phyloP scores from a whole-genome alignment of 129 eudicot species.

The Flaveria trinervia region DNA sequence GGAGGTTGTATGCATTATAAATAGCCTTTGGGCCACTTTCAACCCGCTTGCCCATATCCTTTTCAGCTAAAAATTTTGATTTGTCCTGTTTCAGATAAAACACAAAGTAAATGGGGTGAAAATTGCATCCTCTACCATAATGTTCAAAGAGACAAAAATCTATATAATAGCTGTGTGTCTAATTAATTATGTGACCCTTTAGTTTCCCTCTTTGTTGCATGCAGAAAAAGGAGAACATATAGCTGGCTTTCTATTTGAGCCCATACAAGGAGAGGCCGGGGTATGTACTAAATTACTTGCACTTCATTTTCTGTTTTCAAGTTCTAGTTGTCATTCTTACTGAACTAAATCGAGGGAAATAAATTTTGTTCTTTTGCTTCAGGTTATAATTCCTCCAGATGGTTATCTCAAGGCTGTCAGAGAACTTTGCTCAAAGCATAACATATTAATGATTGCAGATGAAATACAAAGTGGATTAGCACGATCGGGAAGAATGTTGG shows the following conservation, averaged over 20 bases:
- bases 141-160: neutral
- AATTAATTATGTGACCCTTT: neutral
- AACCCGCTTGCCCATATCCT: neutral
- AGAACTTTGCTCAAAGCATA: slow-evolving; percentile 86
- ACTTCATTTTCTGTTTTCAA: neutral
- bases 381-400: slow-evolving; percentile 94
- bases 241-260: slow-evolving; percentile 96
- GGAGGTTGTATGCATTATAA: neutral
- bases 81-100: neutral
- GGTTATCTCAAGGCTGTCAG: slow-evolving; percentile 88
- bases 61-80: neutral
- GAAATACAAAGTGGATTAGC: slow-evolving; percentile 98
- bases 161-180: neutral
- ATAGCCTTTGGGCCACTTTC: neutral
- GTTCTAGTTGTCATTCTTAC: neutral
- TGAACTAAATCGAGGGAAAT: neutral
- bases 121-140: neutral
- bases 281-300: slow-evolving; percentile 42
- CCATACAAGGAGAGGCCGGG: slow-evolving; percentile 99
- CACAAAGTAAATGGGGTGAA: neutral
- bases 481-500: slow-evolving; percentile 89
- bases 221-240: slow-evolving; percentile 88
- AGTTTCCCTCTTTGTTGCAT: slow-evolving; percentile 4
- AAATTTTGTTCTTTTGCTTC: slow-evolving; percentile 24
- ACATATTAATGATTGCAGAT: slow-evolving; percentile 93